Conservation (phyloP, 2,329 filamentous ascomycete species). For the Pseudogymnoascus destructans region DNA sequence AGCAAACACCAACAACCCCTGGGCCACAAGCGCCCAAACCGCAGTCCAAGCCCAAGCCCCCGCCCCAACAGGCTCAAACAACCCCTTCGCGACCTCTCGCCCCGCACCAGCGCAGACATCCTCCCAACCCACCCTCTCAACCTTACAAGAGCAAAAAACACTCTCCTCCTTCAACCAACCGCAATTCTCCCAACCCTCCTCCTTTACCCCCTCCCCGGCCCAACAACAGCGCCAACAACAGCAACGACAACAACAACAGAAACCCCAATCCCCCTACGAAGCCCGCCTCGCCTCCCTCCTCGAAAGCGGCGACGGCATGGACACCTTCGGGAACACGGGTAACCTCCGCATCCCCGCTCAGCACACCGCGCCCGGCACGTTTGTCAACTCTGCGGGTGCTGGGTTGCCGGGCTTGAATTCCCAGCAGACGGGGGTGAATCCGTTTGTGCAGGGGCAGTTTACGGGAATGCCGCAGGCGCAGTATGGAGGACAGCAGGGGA, state of each 20-base stretch:
- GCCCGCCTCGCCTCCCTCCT: conserved; percentile 78
- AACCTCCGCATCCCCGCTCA: conserved; percentile 90
- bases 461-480: conserved; percentile 57
- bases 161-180: conserved; percentile 33
- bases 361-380: conserved; percentile 89
- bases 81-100: conserved; percentile 70
- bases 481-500: conserved; percentile 29
- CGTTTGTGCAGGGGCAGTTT: conserved; percentile 74
- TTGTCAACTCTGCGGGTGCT: conserved; percentile 86
- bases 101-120: conserved; percentile 36
- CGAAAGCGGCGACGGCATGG: conserved; percentile 77
- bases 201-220: conserved; percentile 32
- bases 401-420: conserved; percentile 55
- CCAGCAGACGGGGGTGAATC: conserved; percentile 61
- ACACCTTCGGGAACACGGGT: conserved; percentile 96
- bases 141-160: conserved; percentile 73
- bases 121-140: conserved; percentile 54
- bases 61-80: conserved; percentile 90
- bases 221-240: conserved; percentile 34
- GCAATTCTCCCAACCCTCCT: conserved; percentile 37
- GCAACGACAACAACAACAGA: conserved; percentile 34
- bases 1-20: conserved; percentile 87
- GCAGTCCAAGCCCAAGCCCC: conserved; percentile 55
- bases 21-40: conserved; percentile 53
- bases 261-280: conserved; percentile 48